A percentile compares a stretch with the other conserved stretches of the same genome.
These are phyloP conservation scores for Lepidopterella palustris DNA, from an alignment of 495 filamentous ascomycete species.

Conservation along the genomic window DNA sequence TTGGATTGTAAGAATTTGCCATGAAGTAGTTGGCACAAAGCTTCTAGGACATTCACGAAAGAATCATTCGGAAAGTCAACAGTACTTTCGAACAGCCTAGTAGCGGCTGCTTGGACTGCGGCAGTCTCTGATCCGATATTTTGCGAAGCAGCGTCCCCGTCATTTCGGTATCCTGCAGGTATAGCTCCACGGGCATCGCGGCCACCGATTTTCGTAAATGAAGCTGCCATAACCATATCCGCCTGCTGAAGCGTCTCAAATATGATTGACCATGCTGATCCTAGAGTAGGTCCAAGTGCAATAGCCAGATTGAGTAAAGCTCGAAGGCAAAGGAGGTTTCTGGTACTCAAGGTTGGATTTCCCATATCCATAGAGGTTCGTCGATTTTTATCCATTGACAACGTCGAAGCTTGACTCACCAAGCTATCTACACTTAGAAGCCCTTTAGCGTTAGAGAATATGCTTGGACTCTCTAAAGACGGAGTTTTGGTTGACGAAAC, in stretches of 20 bases:
- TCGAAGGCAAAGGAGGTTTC: constrained; percentile 83
- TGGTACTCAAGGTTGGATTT: constrained; percentile 62
- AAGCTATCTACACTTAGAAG: constrained; percentile 59
- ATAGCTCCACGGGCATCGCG: constrained; percentile 12
- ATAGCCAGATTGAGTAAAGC: constrained; percentile 92
- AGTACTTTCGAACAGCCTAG: constrained; percentile 82
- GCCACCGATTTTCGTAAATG: constrained; percentile 24
- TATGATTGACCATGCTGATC: constrained; percentile 79
- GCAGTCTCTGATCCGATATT: constrained; percentile 69
- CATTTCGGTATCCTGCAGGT: constrained; percentile 3
- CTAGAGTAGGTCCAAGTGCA: constrained; percentile 81
- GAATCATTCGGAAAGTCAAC: constrained; percentile 75
- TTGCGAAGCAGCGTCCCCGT: constrained; percentile 41
- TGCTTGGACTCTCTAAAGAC: constrained; percentile 44
- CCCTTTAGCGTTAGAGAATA: constrained; percentile 57
- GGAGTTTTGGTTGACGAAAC: constrained; percentile 41
- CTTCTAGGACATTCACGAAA: constrained; percentile 69
- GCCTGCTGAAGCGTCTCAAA: constrained; percentile 87
- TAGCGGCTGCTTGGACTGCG: constrained; percentile 83
- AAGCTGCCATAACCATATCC: constrained; percentile 70
- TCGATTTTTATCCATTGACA: constrained; percentile 44
- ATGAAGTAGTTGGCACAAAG: constrained; percentile 53
- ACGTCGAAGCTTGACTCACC: constrained; percentile 44
- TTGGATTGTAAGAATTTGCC: constrained; percentile 35
- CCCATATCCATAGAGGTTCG: constrained; percentile 48